A percentile compares a stretch with the other conserved stretches of the same genome.
Conservation (phyloP, 305 asterid species). For the Petunia hybrid region DNA sequence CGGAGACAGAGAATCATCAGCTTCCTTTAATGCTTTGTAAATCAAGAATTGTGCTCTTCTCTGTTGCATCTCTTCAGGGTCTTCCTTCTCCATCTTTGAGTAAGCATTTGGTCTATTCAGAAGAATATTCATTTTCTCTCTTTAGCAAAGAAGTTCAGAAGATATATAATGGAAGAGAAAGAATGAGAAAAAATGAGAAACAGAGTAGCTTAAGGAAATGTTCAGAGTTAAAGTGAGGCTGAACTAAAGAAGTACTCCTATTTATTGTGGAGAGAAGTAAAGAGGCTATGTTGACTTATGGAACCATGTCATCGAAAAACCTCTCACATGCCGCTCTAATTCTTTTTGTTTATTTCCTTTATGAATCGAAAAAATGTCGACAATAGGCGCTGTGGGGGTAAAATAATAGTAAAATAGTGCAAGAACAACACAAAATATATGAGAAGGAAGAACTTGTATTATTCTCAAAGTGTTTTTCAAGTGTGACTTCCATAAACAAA, state of each 20-base stretch:
- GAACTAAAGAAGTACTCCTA: neutral
- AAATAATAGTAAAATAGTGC: too few relatives aligned
- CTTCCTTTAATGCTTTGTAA: conserved; percentile 62
- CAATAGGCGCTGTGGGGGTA: too few relatives aligned
- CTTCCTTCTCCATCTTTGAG: conserved; percentile 60
- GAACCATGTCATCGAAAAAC: too few relatives aligned
- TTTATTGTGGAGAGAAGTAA: conserved; percentile 11
- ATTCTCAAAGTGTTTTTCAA: too few relatives aligned
- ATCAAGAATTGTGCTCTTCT: conserved; percentile 78
- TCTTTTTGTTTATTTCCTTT: too few relatives aligned
- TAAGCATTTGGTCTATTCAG: conserved; percentile 40
- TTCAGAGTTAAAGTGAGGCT: neutral
- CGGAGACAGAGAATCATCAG: conserved; percentile 41
- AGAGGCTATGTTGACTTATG: too few relatives aligned
- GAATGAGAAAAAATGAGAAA: neutral
- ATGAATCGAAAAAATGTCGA: too few relatives aligned
- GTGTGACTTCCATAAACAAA: too few relatives aligned
- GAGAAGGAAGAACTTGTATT: too few relatives aligned
- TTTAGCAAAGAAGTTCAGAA: neutral
- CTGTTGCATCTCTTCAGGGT: conserved; percentile 60
- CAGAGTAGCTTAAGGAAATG: neutral
- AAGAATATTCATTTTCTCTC: conserved; percentile 26
- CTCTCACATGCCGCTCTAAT: too few relatives aligned
- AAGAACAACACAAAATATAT: too few relatives aligned
- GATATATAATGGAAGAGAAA: neutral